Percentiles rank a stretch among this genome's conserved stretches.
phyloP scores from a whole-genome alignment of 257 asterid species.

The Solanum pennellii region DNA sequence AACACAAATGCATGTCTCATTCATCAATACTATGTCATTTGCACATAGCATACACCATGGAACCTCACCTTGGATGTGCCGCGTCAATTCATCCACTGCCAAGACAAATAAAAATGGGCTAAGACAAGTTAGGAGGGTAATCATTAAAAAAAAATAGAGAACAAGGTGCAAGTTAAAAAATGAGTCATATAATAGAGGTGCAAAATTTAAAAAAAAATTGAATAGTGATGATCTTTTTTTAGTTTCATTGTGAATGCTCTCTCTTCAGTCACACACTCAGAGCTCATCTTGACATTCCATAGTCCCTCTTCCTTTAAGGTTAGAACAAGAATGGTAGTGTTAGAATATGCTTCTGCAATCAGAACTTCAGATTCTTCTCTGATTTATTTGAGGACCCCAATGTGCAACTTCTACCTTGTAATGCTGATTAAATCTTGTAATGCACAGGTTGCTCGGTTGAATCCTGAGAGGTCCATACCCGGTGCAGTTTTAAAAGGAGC shows the following conservation, averaged over 20 bases:
- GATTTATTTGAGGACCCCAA: not conserved
- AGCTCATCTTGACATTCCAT: not conserved
- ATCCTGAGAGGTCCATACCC: constrained; percentile 94
- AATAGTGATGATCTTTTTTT: not conserved
- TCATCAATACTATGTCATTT: not conserved
- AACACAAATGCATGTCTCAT: not conserved
- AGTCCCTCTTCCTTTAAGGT: not conserved
- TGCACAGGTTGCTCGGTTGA: constrained; percentile 72
- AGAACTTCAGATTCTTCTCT: not conserved
- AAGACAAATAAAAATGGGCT: not conserved
- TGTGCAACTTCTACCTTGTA: not conserved
- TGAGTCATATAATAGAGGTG: not conserved
- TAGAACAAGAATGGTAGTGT: not conserved
- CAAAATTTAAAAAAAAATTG: not conserved
- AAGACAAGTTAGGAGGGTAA: not conserved
- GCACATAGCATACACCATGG: not conserved
- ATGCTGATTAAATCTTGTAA: not conserved
- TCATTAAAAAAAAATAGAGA: not conserved
- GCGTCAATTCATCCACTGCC: not conserved
- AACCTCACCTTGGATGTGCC: not conserved
- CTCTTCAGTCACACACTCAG: not conserved
- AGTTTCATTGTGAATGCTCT: not conserved
- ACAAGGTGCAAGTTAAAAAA: not conserved
- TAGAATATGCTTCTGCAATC: not conserved
- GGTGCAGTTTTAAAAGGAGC: constrained; percentile 83